These are phyloP conservation scores for Umbelopsis sp. DNA, from an alignment of 371 early-diverging fungal species.

Conservation along the genomic window DNA sequence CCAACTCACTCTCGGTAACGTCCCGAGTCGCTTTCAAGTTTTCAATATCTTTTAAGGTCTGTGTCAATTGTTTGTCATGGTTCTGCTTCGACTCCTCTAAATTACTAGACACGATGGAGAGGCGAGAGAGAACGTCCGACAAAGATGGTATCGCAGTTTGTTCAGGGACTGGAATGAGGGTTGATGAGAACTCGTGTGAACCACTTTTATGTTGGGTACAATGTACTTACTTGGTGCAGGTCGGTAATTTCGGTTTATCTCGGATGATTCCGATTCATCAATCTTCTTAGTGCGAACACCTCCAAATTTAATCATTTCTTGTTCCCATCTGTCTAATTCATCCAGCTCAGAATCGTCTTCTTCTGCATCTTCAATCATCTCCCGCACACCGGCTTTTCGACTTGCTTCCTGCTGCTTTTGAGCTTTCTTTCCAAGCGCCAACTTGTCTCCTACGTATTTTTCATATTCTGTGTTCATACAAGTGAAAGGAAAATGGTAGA, in stretches of 20 bases:
- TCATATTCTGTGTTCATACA: constrained; percentile 37
- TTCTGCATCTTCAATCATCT: constrained; percentile 62
- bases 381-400: constrained; percentile 46
- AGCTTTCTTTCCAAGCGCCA: constrained; percentile 42
- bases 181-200: not conserved
- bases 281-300: constrained; percentile 39
- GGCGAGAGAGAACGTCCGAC: constrained; percentile 44
- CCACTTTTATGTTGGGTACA: not conserved
- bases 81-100: constrained; percentile 41
- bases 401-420: constrained; percentile 45
- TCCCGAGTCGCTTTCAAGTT: constrained; percentile 33
- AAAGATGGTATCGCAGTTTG: constrained; percentile 51
- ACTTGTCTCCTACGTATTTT: constrained; percentile 49
- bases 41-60: constrained; percentile 49
- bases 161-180: constrained; percentile 54
- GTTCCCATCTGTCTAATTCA: constrained; percentile 70
- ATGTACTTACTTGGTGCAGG: constrained; percentile 41
- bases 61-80: constrained; percentile 51
- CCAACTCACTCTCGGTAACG: constrained; percentile 50
- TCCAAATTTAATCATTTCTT: constrained; percentile 68
- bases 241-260: constrained; percentile 34
- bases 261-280: constrained; percentile 29
- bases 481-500: no score
- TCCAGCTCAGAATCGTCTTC: constrained; percentile 58
- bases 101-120: constrained; percentile 38